A percentile compares a stretch with the other conserved stretches of the same genome.
These are phyloP conservation scores for Lecanicillium sp. DNA, from an alignment of 2,329 filamentous ascomycete genomes.

Conservation along the genomic window DNA sequence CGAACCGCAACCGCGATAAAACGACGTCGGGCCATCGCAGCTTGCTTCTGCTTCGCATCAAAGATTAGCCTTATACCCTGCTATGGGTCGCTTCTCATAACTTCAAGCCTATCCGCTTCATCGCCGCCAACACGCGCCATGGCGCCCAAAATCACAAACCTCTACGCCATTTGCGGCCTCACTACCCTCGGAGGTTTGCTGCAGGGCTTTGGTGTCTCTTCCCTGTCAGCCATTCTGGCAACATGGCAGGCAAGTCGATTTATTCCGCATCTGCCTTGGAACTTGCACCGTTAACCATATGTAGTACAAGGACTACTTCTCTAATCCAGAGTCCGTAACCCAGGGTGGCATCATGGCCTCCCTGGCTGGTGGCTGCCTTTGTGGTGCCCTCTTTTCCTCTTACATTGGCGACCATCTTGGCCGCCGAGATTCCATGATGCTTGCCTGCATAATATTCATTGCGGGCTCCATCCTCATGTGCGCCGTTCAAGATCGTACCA, in stretches of 20 bases:
- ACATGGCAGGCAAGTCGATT: slow-evolving; percentile 26
- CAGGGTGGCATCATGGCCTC: slow-evolving; percentile 41
- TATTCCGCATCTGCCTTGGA: too few relatives aligned
- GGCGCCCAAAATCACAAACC: slow-evolving; percentile 18
- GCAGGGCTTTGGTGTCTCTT: slow-evolving; percentile 48
- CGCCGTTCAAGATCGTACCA: slow-evolving; percentile 19
- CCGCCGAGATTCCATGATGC: slow-evolving; percentile 26
- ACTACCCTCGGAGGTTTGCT: slow-evolving; percentile 28
- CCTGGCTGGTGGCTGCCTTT: slow-evolving; percentile 37
- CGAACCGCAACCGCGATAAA: slow-evolving; percentile 2
- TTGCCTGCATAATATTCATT: slow-evolving; percentile 21
- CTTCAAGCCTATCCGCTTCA: slow-evolving; percentile 3
- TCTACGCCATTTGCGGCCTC: slow-evolving; percentile 19
- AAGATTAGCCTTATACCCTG: too few relatives aligned
- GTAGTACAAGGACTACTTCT: slow-evolving; percentile 42
- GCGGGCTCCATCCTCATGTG: slow-evolving; percentile 17
- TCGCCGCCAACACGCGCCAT: not conserved
- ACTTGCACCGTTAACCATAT: not conserved
- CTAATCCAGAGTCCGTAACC: slow-evolving; percentile 34
- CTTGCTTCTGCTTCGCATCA: too few relatives aligned
- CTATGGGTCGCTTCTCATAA: slow-evolving; percentile 6
- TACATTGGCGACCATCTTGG: slow-evolving; percentile 36
- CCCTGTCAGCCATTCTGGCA: slow-evolving; percentile 47
- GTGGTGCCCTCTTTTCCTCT: slow-evolving; percentile 36
- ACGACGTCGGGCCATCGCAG: not conserved